Conservation (phyloP, 2,329 filamentous ascomycete genomes). For the Cladophialophora immunda region DNA sequence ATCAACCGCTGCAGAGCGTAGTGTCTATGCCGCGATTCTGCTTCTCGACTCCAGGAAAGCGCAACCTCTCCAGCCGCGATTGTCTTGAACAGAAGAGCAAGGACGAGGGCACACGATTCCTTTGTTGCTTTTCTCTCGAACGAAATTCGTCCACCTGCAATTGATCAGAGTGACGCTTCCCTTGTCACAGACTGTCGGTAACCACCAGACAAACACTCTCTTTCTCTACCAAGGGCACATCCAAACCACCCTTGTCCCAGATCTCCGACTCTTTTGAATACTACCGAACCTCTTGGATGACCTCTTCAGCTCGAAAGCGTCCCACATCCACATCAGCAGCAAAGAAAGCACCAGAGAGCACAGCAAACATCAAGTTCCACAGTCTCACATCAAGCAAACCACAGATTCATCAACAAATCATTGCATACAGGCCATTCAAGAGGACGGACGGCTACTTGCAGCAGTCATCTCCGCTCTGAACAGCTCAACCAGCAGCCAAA, state of each 20-base stretch:
- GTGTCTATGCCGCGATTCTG: constrained; percentile 4
- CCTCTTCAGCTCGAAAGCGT: neutral
- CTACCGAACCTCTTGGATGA: neutral
- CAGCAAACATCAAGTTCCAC: constrained; percentile 9
- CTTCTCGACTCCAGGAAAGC: constrained; percentile 9
- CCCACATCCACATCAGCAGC: neutral
- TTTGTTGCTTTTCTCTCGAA: neutral
- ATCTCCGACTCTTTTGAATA: constrained; percentile 5
- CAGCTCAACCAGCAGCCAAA: neutral
- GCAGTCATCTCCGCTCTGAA: constrained; percentile 2
- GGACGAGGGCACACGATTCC: neutral
- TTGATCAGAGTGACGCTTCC: neutral
- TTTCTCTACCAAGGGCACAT: constrained; percentile 6
- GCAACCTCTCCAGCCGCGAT: constrained; percentile 7
- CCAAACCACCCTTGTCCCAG: neutral
- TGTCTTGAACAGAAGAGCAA: neutral
- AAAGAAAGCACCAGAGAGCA: neutral
- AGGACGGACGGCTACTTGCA: constrained; percentile 21
- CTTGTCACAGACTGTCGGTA: neutral
- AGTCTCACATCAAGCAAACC: constrained; percentile 2
- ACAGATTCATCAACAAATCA: neutral
- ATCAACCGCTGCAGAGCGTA: neutral
- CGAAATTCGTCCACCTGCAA: neutral
- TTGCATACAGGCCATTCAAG: neutral
- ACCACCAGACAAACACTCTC: neutral